A percentile compares a stretch with the other conserved stretches of the same genome.
These are phyloP conservation scores for Tremellales sp. DNA, from an alignment of 1,284 basidiomycete species.

Conservation along the genomic window DNA sequence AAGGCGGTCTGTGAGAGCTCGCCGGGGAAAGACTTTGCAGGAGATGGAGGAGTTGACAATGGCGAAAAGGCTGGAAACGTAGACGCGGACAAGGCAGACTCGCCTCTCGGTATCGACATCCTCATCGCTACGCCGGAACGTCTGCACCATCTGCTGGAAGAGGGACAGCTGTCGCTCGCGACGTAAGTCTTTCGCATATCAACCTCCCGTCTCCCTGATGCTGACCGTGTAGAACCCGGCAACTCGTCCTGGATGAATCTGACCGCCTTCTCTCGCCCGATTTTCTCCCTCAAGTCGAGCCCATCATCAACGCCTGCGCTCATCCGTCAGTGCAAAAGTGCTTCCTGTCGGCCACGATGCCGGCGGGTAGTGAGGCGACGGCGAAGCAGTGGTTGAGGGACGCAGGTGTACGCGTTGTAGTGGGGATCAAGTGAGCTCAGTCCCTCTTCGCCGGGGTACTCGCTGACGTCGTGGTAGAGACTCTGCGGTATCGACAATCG, in stretches of 20 bases:
- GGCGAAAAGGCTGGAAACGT: constrained; percentile 15
- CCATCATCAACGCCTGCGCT: constrained; percentile 78
- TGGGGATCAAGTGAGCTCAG: constrained; percentile 91
- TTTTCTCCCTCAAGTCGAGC: constrained; percentile 83
- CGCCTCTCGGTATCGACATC: constrained; percentile 39
- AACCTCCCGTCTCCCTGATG: not conserved
- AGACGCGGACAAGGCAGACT: constrained; percentile 12
- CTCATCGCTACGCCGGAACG: constrained; percentile 48
- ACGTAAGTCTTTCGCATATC: constrained; percentile 56
- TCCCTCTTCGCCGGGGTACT: constrained; percentile 11
- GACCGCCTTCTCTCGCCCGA: constrained; percentile 85
- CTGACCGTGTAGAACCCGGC: constrained; percentile 61
- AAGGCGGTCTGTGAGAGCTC: constrained; percentile 43
- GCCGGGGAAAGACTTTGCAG: constrained; percentile 16
- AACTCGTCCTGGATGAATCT: constrained; percentile 84
- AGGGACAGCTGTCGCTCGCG: constrained; percentile 61
- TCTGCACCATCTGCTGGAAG: constrained; percentile 58
- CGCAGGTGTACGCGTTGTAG: constrained; percentile 76
- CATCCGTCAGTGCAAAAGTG: constrained; percentile 73
- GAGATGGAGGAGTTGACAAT: constrained; percentile 2
- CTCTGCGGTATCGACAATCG: constrained; percentile 67
- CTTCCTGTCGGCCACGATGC: constrained; percentile 91
- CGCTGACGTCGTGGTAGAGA: constrained; percentile 61
- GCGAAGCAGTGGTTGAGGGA: constrained; percentile 78
- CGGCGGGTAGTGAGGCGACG: constrained; percentile 79